Percentiles rank a stretch among this genome's conserved stretches.
phyloP scores from a whole-genome alignment of 2,329 filamentous ascomycete species.

The Didymosphaeria variabile region DNA sequence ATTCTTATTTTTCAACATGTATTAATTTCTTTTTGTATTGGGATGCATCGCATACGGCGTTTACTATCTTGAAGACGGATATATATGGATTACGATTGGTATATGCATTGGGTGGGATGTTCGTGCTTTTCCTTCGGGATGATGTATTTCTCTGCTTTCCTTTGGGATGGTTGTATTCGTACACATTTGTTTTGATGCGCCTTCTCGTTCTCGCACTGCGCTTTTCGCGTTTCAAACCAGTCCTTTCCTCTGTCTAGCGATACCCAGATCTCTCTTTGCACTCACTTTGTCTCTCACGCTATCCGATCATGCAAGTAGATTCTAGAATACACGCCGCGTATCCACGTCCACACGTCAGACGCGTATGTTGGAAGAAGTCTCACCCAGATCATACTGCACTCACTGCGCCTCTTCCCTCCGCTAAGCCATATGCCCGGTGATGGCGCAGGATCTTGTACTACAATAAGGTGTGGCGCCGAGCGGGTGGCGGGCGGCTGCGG shows the following conservation, averaged over 20 bases:
- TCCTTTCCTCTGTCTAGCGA: neutral
- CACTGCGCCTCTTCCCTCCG: slow-evolving; percentile 5
- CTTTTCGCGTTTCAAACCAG: neutral
- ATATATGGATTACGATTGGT: neutral
- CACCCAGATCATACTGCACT: neutral
- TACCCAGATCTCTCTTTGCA: slow-evolving; percentile 1
- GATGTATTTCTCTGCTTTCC: neutral
- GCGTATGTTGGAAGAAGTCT: neutral
- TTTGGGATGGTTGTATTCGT: neutral
- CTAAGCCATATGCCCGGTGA: neutral
- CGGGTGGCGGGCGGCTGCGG: slow-evolving; percentile 8
- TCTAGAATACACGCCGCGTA: neutral
- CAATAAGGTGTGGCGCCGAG: slow-evolving; percentile 14
- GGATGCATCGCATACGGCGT: slow-evolving; percentile 1
- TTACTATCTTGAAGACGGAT: neutral
- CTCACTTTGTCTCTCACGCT: neutral
- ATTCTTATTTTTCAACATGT: neutral
- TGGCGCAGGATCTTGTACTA: slow-evolving; percentile 7
- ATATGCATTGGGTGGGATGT: slow-evolving; percentile 5
- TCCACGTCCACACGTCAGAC: neutral
- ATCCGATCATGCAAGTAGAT: neutral
- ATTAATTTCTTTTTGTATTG: neutral
- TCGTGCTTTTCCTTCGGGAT: slow-evolving; percentile 4
- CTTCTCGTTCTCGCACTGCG: neutral
- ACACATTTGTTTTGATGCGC: slow-evolving; percentile 1